A percentile compares a stretch with the other conserved stretches of the same genome.
phyloP scores from a whole-genome alignment of 2,329 filamentous ascomycete genomes.

The Berkeleyomyces basicola region DNA sequence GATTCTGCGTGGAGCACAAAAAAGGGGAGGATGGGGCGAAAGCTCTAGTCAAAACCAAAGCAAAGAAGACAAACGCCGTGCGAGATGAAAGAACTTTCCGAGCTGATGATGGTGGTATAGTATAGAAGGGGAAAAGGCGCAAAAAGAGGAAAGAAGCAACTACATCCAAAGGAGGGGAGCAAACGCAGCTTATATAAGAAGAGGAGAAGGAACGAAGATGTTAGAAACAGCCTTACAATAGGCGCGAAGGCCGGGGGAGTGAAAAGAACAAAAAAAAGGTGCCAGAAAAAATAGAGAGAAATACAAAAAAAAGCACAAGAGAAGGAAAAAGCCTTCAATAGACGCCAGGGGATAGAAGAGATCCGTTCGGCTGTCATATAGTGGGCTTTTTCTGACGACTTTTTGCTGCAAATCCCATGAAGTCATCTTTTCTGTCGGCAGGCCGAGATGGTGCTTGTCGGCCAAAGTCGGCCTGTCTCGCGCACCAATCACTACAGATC shows the following conservation, averaged over 20 bases:
- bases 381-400: background rate
- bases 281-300: too few species aligned
- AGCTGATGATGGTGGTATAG: background rate
- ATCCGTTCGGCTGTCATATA: background rate
- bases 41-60: background rate
- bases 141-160: background rate
- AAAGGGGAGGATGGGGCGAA: background rate
- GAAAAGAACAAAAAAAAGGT: background rate
- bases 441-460: too few species aligned
- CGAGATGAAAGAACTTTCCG: background rate
- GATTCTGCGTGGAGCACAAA: background rate
- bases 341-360: slow-evolving; percentile 5
- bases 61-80: background rate
- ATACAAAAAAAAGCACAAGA: too few species aligned
- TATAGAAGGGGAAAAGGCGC: background rate
- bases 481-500: background rate
- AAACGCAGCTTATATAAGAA: background rate
- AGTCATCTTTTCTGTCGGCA: background rate
- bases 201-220: background rate
- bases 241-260: background rate
- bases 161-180: background rate
- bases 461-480: too few species aligned
- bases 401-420: background rate
- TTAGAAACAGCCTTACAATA: background rate
- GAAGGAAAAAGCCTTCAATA: background rate